phyloP scores from a whole-genome alignment of 257 asterid genomes.

The Ballota nigra region DNA sequence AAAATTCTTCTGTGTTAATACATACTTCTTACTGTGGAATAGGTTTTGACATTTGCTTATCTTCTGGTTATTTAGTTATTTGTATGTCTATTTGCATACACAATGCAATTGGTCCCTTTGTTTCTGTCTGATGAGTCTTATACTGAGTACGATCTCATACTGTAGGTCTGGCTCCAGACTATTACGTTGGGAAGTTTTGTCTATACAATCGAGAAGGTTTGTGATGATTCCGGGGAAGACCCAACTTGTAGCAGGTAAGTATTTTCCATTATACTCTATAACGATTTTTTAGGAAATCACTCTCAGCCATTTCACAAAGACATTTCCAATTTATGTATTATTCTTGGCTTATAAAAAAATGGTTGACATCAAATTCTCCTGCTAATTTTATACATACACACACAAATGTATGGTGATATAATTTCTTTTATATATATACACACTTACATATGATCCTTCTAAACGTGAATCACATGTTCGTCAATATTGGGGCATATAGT shows the following conservation, averaged over 20 bases:
- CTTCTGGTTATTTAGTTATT: background rate
- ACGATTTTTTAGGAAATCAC: background rate
- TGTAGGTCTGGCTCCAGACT: conserved; percentile 83
- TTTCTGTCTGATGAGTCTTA: background rate
- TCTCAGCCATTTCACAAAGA: background rate
- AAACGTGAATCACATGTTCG: background rate
- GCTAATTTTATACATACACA: too few species aligned
- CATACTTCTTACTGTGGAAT: background rate
- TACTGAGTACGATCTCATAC: conserved; percentile 25
- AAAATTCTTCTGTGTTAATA: background rate
- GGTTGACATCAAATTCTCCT: background rate
- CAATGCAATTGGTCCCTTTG: background rate
- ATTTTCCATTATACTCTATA: background rate
- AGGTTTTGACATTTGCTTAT: background rate
- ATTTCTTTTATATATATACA: too few species aligned
- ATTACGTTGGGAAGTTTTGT: conserved; percentile 54
- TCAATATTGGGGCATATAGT: background rate
- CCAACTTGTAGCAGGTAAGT: conserved; percentile 93
- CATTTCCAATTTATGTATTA: background rate
- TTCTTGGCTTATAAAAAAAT: background rate
- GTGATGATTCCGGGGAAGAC: conserved; percentile 97
- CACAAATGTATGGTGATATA: too few species aligned
- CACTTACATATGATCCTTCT: background rate
- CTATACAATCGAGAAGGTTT: conserved; percentile 64
- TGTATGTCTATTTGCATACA: background rate